These are phyloP conservation scores for Apiotrichum veenhuisii DNA, from an alignment of 1,284 basidiomycete species.

Conservation along the genomic window DNA sequence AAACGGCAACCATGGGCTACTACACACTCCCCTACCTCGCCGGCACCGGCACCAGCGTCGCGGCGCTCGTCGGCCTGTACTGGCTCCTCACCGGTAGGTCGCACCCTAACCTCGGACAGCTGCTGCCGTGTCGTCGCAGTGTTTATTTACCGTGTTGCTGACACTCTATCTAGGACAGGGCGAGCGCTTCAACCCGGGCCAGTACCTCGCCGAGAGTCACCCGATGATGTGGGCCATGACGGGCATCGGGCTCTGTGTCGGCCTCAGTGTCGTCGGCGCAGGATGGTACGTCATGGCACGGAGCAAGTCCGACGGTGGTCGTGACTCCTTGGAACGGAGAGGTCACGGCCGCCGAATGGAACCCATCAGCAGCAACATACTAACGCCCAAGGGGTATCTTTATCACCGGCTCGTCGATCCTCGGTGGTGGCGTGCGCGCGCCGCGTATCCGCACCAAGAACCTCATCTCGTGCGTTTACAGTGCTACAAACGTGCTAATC, in stretches of 20 bases:
- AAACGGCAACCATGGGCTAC: conserved; percentile 11
- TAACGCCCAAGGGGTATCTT: conserved; percentile 79
- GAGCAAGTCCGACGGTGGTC: no score
- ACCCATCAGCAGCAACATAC: neutral
- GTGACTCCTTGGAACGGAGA: no score
- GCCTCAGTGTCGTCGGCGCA: conserved; percentile 87
- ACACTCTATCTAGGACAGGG: conserved; percentile 63
- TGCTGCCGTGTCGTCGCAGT: neutral
- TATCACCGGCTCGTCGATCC: conserved; percentile 88
- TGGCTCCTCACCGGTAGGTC: conserved; percentile 74
- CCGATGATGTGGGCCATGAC: conserved; percentile 90
- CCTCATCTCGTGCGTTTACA: conserved; percentile 76
- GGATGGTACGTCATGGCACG: conserved; percentile 68
- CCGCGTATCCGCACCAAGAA: conserved; percentile 97
- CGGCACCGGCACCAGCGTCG: conserved; percentile 9
- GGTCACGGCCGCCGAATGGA: no score
- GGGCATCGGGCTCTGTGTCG: conserved; percentile 90
- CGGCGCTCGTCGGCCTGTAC: conserved; percentile 72
- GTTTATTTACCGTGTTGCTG: conserved; percentile 19
- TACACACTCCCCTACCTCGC: conserved; percentile 2
- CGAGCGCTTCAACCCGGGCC: conserved; percentile 85
- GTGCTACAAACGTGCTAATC: neutral
- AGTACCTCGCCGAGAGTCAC: conserved; percentile 86
- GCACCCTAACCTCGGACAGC: neutral
- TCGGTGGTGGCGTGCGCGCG: conserved; percentile 90